Base-by-base conservation (phyloP, 345 rosid species). In the Physaria fendleri region DNA sequence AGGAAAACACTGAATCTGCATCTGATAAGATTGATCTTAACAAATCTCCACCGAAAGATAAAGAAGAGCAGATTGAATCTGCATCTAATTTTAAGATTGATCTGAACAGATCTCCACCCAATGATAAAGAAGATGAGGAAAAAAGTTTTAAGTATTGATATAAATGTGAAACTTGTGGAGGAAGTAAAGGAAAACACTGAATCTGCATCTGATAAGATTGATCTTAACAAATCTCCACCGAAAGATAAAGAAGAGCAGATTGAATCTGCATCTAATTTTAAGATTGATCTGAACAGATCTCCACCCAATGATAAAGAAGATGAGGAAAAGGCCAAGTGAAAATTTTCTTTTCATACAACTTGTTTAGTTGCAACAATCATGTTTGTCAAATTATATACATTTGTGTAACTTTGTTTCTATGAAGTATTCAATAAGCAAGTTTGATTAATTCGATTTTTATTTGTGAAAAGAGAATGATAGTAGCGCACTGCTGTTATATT, bases 251-350 rank as follows among this genome's bases (percentile, higher is more conserved):
- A n/a, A n/a, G n/a, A n/a, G n/a, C n/a, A n/a, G n/a, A n/a, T n/a
- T n/a, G n/a, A 34, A 41, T 13, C 25, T 28, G 25, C 5, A 34
- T 0, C 1, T 5, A 2, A 1, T 17, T 12, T 35, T 0, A 35
- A 56, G 24, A 37, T 75, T 12, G 76, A 71, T 48, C 62, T 75
- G 0, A 71, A 75, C 4, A 57, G 20, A 20, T 11, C 65, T 4
- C 73, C 76, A 3, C 64, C 71, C 1, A 37, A 55, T 43, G 46
- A 71, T 1, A 57, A 32, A 0, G 52, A 55, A 0, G 51, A 48
- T 7, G 46, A 38, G 6, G 54, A 45, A 0, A 37, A 33, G 8
- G 14, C 15, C 3, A 12, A 48, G 11, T 17, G 30, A 38, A 21
- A 15, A 5, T 8, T 8, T 15, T 17, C 0, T 4, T 15, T 24